Conservation (phyloP, 805 yeast genomes). For the Saccharomycopsis synnaedendra region DNA sequence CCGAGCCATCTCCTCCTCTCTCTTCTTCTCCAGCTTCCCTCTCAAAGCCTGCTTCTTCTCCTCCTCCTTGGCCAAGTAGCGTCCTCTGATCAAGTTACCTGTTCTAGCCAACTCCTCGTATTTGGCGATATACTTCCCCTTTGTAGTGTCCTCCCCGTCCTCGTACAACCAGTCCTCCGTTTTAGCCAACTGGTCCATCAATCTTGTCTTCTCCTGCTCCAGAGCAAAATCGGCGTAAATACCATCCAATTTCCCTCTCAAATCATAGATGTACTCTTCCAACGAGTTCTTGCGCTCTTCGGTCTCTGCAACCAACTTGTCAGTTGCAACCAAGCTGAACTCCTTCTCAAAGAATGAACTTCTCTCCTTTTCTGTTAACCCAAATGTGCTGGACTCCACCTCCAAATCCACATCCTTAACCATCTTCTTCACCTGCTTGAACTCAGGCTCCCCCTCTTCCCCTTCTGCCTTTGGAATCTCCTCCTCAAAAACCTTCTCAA, state of each 20-base stretch:
- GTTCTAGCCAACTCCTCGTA: constrained; percentile 92
- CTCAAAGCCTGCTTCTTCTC: constrained; percentile 85
- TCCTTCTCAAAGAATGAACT: constrained; percentile 69
- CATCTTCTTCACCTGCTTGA: constrained; percentile 81
- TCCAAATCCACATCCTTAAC: constrained; percentile 79
- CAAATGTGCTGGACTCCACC: constrained; percentile 49
- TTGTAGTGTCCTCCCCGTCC: constrained; percentile 92
- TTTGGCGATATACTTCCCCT: constrained; percentile 95
- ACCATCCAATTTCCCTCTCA: constrained; percentile 94
- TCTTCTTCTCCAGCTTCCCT: constrained; percentile 80
- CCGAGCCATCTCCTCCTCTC: constrained; percentile 74
- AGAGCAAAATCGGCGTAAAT: constrained; percentile 80
- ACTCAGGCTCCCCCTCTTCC: constrained; percentile 58
- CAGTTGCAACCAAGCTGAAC: constrained; percentile 74
- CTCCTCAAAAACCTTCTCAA: constrained; percentile 84
- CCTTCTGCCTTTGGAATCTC: constrained; percentile 22
- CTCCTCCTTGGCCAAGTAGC: constrained; percentile 89
- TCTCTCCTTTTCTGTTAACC: constrained; percentile 45
- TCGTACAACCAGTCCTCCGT: constrained; percentile 98
- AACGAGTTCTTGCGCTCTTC: constrained; percentile 97
- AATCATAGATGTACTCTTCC: constrained; percentile 96
- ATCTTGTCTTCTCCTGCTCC: constrained; percentile 72
- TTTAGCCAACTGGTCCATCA: constrained; percentile 60
- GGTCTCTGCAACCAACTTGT: constrained; percentile 95
- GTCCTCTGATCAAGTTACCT: constrained; percentile 92